Evolutionary conservation across 164 flowering plant species (phyloP).

Genomic region (Macadamia tetraphylla): DNA sequence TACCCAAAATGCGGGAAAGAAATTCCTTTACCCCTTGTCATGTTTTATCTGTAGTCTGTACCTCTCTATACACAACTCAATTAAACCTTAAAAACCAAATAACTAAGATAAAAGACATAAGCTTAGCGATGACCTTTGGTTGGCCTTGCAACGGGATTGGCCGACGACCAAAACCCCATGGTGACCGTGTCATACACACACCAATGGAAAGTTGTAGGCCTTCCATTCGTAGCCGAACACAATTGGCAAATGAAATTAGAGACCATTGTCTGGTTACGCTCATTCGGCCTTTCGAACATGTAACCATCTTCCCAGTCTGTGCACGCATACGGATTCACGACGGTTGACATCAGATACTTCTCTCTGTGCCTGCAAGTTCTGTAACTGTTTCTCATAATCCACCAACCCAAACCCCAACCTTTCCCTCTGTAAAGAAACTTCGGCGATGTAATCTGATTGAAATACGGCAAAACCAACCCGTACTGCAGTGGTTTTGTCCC

Average conservation of each 20-base stretch:
- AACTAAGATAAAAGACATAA: too few relatives aligned
- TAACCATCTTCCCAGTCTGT: constrained; percentile 1
- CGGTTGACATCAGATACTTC: constrained; percentile 23
- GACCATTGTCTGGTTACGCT: not conserved
- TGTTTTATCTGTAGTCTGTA: too few relatives aligned
- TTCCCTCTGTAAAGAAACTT: not conserved
- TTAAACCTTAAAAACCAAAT: too few relatives aligned
- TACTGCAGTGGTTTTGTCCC: constrained; percentile 1
- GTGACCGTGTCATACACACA: constrained; percentile 41
- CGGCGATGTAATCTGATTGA: constrained; percentile 10
- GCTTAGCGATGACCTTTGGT: constrained; percentile 11
- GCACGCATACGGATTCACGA: constrained; percentile 10
- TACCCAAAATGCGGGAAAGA: too few relatives aligned
- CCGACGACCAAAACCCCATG: constrained; percentile 30
- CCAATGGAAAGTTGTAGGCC: constrained; percentile 34
- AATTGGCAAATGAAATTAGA: constrained; percentile 21
- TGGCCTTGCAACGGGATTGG: constrained; percentile 54
- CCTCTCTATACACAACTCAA: too few relatives aligned
- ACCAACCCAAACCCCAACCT: constrained; percentile 3
- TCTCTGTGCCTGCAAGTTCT: constrained; percentile 23
- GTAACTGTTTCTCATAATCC: constrained; percentile 13
- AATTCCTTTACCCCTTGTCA: too few relatives aligned
- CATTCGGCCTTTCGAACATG: not conserved
- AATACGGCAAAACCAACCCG: not conserved
- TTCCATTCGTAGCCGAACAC: constrained; percentile 24